Percentiles rank a stretch among this genome's conserved stretches.
Conservation (phyloP, 768 basidiomycete genomes). For the Agaricus blazei region DNA sequence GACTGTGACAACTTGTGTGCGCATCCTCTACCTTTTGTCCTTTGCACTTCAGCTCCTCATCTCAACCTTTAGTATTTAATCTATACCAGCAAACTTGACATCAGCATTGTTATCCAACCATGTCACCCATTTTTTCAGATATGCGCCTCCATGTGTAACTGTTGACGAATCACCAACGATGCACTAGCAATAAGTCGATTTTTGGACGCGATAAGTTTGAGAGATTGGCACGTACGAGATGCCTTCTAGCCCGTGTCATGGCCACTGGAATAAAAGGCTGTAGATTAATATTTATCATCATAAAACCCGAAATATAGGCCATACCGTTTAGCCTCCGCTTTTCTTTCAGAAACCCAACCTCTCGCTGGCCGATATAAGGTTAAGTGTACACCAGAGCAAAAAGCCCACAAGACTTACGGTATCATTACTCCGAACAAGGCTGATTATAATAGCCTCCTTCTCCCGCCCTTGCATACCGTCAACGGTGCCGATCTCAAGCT, state of each 20-base stretch:
- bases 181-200: slow-evolving; percentile 44
- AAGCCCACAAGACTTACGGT: slow-evolving; percentile 37
- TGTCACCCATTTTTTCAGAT: slow-evolving; percentile 83
- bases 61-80: slow-evolving; percentile 25
- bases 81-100: slow-evolving; percentile 76
- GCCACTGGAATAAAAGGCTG: slow-evolving; percentile 49
- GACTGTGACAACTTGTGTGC: neutral
- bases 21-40: neutral
- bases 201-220: neutral
- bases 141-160: slow-evolving; percentile 76
- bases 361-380: slow-evolving; percentile 42
- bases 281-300: slow-evolving; percentile 2
- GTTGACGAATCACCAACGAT: slow-evolving; percentile 93
- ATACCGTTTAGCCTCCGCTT: slow-evolving; percentile 84
- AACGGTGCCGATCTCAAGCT: slow-evolving; percentile 88
- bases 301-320: slow-evolving; percentile 10
- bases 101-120: slow-evolving; percentile 93
- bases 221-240: slow-evolving; percentile 55
- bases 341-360: slow-evolving; percentile 94
- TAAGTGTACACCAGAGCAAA: neutral
- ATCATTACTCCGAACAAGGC: slow-evolving; percentile 88
- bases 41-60: neutral
- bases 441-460: slow-evolving; percentile 90
- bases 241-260: slow-evolving; percentile 88
- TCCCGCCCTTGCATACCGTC: slow-evolving; percentile 98